These are phyloP conservation scores for Lodderomyces jiufengensis DNA, from an alignment of 1,139 yeast species.

Conservation along the genomic window DNA sequence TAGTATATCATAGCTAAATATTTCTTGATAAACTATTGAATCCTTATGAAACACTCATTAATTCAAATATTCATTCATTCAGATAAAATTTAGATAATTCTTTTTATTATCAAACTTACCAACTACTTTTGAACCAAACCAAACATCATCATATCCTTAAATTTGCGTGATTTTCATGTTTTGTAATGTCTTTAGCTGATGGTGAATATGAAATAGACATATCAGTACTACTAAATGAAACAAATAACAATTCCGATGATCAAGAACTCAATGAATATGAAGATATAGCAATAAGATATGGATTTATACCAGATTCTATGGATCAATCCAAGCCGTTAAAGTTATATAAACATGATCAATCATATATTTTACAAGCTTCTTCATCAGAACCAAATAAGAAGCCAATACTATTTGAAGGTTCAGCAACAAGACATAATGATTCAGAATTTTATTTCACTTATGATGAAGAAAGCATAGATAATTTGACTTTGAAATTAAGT, in stretches of 20 bases:
- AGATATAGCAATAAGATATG: conserved; percentile 39
- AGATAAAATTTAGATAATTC: too few relatives aligned
- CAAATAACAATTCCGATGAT: background rate
- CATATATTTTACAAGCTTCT: conserved; percentile 32
- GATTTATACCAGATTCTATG: conserved; percentile 43
- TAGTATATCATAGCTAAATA: too few relatives aligned
- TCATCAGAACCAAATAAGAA: conserved; percentile 19
- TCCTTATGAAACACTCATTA: too few relatives aligned
- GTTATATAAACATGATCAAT: conserved; percentile 34
- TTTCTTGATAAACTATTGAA: too few relatives aligned
- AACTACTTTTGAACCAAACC: too few relatives aligned
- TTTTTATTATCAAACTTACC: too few relatives aligned
- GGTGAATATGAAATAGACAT: conserved; percentile 47
- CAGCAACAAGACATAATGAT: conserved; percentile 26
- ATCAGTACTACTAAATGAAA: conserved; percentile 20
- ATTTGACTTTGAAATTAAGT: conserved; percentile 18
- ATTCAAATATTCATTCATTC: too few relatives aligned
- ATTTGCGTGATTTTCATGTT: background rate
- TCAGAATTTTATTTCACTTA: conserved; percentile 33
- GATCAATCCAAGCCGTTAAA: conserved; percentile 34
- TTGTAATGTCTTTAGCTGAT: conserved; percentile 25
- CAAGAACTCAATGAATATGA: conserved; percentile 16
- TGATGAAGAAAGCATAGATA: conserved; percentile 11
- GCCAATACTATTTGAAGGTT: conserved; percentile 40
- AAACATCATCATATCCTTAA: too few relatives aligned